Percentiles rank a stretch among this genome's conserved stretches.
Conservation (phyloP, 495 filamentous ascomycete species). For the Trypethelium eluteriae region DNA sequence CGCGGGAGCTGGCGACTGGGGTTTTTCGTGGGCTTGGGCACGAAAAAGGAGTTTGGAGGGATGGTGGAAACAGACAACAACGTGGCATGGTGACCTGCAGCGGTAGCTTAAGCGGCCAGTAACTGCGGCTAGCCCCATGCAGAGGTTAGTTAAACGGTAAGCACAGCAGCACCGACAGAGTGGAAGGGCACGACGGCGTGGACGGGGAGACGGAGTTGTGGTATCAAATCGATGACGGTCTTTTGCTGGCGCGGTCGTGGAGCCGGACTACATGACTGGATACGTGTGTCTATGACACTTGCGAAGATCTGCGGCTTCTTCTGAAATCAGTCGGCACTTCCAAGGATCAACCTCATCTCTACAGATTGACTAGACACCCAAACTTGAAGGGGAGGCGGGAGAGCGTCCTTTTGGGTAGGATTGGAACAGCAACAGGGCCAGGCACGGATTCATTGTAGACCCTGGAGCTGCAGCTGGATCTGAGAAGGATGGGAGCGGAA, state of each 20-base stretch:
- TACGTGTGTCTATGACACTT: background rate
- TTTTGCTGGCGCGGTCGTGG: background rate
- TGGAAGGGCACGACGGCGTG: background rate
- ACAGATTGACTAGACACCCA: too few species aligned
- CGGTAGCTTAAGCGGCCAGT: too few species aligned
- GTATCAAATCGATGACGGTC: constrained; percentile 5
- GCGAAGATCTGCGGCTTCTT: background rate
- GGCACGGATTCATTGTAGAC: background rate
- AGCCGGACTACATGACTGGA: constrained; percentile 1
- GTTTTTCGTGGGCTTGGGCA: background rate
- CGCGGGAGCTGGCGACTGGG: too few species aligned
- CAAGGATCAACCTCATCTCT: background rate
- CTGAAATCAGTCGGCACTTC: background rate
- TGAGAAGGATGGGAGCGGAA: constrained; percentile 2
- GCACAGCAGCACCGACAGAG: too few species aligned
- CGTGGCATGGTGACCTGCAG: too few species aligned
- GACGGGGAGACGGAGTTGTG: background rate
- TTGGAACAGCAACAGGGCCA: background rate
- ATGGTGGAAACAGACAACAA: too few species aligned
- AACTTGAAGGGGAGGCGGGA: too few species aligned
- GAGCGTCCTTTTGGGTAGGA: background rate
- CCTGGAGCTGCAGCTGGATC: constrained; percentile 4
- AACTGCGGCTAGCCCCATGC: too few species aligned
- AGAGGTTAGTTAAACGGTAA: too few species aligned
- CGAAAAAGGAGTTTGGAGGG: background rate